Evolutionary conservation across 768 basidiomycete species (phyloP).

Genomic region (Hortiboletus campestris): DNA sequence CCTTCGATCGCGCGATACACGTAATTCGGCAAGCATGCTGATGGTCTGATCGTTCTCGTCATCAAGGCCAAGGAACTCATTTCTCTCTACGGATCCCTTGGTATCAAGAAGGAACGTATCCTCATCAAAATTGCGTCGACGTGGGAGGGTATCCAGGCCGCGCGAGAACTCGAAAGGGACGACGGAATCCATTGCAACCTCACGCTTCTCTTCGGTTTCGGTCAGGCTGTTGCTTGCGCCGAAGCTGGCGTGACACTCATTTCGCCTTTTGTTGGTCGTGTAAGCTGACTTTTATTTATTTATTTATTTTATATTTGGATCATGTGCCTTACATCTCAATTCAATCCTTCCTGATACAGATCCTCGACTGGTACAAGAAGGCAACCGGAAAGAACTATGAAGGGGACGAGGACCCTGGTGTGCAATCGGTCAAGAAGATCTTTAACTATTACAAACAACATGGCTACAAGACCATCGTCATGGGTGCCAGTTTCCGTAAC

Average conservation of each 20-base stretch:
- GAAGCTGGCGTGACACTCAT: constrained; percentile 98
- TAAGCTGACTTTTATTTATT: constrained; percentile 39
- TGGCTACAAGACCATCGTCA: constrained; percentile 97
- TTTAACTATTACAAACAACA: constrained; percentile 99
- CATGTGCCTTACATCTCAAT: constrained; percentile 10
- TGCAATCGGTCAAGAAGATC: constrained; percentile 92
- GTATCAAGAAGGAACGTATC: constrained; percentile 90
- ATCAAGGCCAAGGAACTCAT: constrained; percentile 80
- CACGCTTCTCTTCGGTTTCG: constrained; percentile 98
- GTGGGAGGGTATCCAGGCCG: constrained; percentile 99
- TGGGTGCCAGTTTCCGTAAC: constrained; percentile 99
- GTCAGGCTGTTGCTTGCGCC: constrained; percentile 97
- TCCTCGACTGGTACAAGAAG: constrained; percentile 99
- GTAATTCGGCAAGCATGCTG: constrained; percentile 20
- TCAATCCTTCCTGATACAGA: constrained; percentile 44
- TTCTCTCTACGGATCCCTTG: constrained; percentile 89
- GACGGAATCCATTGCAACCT: constrained; percentile 98
- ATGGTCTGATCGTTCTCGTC: constrained; percentile 8
- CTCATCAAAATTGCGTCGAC: constrained; percentile 99
- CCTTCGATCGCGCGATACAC: constrained; percentile 16
- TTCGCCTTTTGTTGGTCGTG: constrained; percentile 98
- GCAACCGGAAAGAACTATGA: constrained; percentile 80
- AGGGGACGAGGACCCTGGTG: constrained; percentile 94
- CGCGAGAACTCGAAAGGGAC: constrained; percentile 89
- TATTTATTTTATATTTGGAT: constrained; percentile 3